phyloP scores from a whole-genome alignment of 2,329 filamentous ascomycete genomes.

The Magnaporthales sp. region DNA sequence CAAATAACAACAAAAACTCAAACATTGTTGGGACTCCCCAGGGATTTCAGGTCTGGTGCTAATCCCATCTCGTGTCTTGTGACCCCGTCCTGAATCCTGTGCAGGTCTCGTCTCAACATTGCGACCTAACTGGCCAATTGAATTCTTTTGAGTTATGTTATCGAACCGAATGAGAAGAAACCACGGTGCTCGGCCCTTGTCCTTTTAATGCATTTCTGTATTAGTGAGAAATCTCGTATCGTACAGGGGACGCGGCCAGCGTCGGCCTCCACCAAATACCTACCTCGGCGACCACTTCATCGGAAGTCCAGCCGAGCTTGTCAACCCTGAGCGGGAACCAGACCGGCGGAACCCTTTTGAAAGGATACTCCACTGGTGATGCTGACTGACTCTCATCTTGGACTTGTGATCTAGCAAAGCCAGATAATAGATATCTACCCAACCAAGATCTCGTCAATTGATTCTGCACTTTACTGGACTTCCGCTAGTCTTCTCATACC shows the following conservation, averaged over 20 bases:
- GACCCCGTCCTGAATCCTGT: neutral
- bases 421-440: neutral
- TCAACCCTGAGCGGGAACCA: neutral
- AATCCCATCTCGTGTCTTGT: neutral
- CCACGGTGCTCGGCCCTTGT: neutral
- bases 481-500: neutral
- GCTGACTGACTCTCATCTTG: neutral
- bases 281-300: neutral
- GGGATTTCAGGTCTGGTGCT: neutral
- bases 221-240: neutral
- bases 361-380: neutral
- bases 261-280: neutral
- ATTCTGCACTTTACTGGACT: neutral
- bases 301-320: neutral
- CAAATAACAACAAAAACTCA: neutral
- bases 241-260: neutral
- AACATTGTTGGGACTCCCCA: neutral
- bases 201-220: neutral
- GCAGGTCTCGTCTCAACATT: neutral
- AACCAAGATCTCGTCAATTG: neutral
- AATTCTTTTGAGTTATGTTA: neutral
- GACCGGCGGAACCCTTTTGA: neutral
- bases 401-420: neutral
- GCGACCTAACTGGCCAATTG: neutral
- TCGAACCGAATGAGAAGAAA: neutral